Base-by-base conservation (phyloP, 2,329 filamentous ascomycete genomes). In the Fusarium mexicanum region DNA sequence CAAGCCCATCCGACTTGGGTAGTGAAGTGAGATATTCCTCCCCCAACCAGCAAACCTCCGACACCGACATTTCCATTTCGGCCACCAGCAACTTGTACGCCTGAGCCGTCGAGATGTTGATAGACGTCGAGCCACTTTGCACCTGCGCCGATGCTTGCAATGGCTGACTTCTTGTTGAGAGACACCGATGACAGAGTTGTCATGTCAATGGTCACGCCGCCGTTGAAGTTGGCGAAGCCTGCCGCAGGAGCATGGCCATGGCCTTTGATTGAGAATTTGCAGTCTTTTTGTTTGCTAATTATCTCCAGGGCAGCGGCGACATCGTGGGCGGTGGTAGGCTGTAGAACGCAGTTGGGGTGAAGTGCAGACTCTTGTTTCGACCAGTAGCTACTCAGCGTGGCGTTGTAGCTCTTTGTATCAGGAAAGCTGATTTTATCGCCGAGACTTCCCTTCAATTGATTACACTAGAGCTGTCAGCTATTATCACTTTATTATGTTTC, bases 21-120 rank as follows among this genome's bases (percentile, higher is more conserved):
- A 13, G 65, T 68, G 16, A 68, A 67, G 10, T 67, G 65, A 0
- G 65, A 60, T 31, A 61, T 68, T 14, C 65, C 65, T 7, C 65
- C 65, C 3, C 63, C 63, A 0, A 68, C 12, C 0, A 68, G 65
- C 5, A 68, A 37, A 0, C 65, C 65, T n/a, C 53, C 63, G 4
- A 68, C 65, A 4, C 63, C 65, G 2, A 67, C 46, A 17, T 68
- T 61, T 2, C 65, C 65, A 7, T 67, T 59, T 20, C 63, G 46
- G 9, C 63, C 65, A 4, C 65, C 65, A 0, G 65, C n/a, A 2
- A 68, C 63, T 31, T 66, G 40, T 2, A 59, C 46, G 0, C 38
- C 44, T 17, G 41, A 43, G 1, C 13, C 5, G 2, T 26, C 3
- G 14, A 67, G 22, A 7, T 53, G 17, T 18, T 43, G 16, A 26